Evolutionary conservation across 2,329 filamentous ascomycete genomes (phyloP), one percentile per base, ranked within the genome.

Genomic region (Talaromyces funiculosus): DNA sequence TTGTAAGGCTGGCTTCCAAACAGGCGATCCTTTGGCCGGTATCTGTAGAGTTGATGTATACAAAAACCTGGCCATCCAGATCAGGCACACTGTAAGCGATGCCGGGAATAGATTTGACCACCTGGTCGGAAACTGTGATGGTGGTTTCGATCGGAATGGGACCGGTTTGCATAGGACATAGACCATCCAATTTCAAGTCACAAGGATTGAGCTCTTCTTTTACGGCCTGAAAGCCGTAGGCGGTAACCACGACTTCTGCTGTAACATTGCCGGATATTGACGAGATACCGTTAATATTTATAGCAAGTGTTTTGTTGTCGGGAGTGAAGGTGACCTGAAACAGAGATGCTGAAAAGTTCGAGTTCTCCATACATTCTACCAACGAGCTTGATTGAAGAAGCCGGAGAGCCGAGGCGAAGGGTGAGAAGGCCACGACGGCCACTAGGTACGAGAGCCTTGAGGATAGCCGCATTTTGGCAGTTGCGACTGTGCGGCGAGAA

Each of bases 41-140:
- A 14, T 82, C 78, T 5, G 84, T 87, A 65, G 84, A 81, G 72
- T 90, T 93, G 80, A 97, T 90, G 68, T 86, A 87, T 69, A 97
- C 86, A 69, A 84, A 86, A 56, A 96, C 89, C 56, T 85, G 88
- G 63, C 91, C 92, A 74, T 97, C 93, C 58, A 97, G 82, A 80
- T 97, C 93, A 53, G 92, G 92, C 45, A 97, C 89, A 55, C 84
- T 88, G 77, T 94, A 97, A 57, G 91, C 90, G 70, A 97, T 93
- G 81, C 82, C 85, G 61, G 92, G 92, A 69, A 97, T 86, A 58
- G 84, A 75, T 24, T 78, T 76, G 62, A 90, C 77, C 40, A 88
- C 84, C 26, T 81, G 78, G 12, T 75, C 67, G 9, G 80, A 76
- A 53, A 94, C 77, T 2, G 78, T 74, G 37, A 93, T 72, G 69